phyloP scores from a whole-genome alignment of 2,329 filamentous ascomycete genomes.

The Scedosporium apiospermum region DNA sequence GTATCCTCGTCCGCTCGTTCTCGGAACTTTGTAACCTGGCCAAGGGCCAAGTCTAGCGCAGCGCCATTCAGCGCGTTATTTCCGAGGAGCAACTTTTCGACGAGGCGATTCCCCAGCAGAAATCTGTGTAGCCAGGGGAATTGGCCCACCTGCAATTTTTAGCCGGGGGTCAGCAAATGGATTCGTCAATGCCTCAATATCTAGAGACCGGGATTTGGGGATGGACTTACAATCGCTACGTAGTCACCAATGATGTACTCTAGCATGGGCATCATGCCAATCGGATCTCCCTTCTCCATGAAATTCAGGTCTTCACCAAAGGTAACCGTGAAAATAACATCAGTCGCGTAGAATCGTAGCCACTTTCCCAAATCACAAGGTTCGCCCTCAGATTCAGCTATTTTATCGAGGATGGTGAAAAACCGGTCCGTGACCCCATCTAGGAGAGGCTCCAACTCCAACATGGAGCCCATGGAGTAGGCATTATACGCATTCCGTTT shows the following conservation, averaged over 20 bases:
- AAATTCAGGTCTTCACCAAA: not conserved
- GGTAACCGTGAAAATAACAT: not conserved
- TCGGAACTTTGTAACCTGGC: not conserved
- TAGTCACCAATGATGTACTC: not conserved
- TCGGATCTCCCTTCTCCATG: not conserved
- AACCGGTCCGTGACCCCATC: not conserved
- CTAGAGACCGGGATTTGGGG: no score
- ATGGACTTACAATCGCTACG: not conserved
- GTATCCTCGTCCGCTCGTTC: not conserved
- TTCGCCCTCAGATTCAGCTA: not conserved
- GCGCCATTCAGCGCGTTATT: not conserved
- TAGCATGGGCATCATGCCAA: not conserved
- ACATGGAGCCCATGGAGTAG: not conserved
- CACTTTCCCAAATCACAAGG: not conserved
- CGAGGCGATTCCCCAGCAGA: not conserved
- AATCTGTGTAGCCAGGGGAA: not conserved
- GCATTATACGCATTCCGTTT: not conserved
- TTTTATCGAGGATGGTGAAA: not conserved
- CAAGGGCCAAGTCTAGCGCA: not conserved
- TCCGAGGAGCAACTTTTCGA: not conserved
- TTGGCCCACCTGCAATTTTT: not conserved
- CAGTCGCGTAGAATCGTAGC: not conserved
- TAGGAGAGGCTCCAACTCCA: not conserved
- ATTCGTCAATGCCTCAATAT: not conserved
- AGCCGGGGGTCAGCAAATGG: not conserved